A percentile compares a stretch with the other conserved stretches of the same genome.
These are phyloP conservation scores for Colletotrichum limetticola DNA, from an alignment of 2,329 filamentous ascomycete genomes.

Conservation along the genomic window DNA sequence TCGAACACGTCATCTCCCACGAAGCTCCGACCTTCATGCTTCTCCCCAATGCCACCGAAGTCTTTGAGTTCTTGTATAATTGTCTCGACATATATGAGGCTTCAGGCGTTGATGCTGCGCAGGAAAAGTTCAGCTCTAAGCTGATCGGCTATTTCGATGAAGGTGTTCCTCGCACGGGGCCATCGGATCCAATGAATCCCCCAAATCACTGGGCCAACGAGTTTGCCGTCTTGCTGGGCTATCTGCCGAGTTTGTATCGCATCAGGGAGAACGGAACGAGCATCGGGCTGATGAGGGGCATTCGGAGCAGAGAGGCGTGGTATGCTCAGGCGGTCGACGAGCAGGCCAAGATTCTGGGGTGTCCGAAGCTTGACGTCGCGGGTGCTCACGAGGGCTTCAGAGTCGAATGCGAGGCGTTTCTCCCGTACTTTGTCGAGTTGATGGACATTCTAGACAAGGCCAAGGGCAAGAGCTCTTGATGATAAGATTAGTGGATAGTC, in stretches of 20 bases:
- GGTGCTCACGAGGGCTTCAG: slow-evolving; percentile 47
- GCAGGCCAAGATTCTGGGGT: slow-evolving; percentile 43
- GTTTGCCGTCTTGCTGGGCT: slow-evolving; percentile 37
- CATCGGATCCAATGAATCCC: slow-evolving; percentile 38
- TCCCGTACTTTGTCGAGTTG: slow-evolving; percentile 40
- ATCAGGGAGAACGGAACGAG: slow-evolving; percentile 40
- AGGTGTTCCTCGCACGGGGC: slow-evolving; percentile 36
- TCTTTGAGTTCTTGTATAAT: slow-evolving; percentile 39
- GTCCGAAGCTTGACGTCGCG: slow-evolving; percentile 40
- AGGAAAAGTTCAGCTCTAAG: slow-evolving; percentile 33
- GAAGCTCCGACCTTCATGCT: slow-evolving; percentile 42
- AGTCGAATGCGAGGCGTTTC: slow-evolving; percentile 41
- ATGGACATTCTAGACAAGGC: slow-evolving; percentile 38
- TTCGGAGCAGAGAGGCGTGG: slow-evolving; percentile 41
- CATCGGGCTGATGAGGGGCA: slow-evolving; percentile 42
- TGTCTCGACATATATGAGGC: slow-evolving; percentile 39
- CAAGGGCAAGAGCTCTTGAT: background rate
- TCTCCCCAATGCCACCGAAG: slow-evolving; percentile 39
- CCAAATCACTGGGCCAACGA: slow-evolving; percentile 45
- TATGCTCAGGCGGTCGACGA: slow-evolving; percentile 42
- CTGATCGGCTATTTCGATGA: slow-evolving; percentile 42
- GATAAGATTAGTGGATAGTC: background rate
- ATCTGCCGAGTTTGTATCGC: slow-evolving; percentile 40
- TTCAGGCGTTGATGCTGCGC: slow-evolving; percentile 36
- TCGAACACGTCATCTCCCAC: slow-evolving; percentile 44